Evolutionary conservation across 495 filamentous ascomycete species (phyloP).

Genomic region (Daldinia loculata): DNA sequence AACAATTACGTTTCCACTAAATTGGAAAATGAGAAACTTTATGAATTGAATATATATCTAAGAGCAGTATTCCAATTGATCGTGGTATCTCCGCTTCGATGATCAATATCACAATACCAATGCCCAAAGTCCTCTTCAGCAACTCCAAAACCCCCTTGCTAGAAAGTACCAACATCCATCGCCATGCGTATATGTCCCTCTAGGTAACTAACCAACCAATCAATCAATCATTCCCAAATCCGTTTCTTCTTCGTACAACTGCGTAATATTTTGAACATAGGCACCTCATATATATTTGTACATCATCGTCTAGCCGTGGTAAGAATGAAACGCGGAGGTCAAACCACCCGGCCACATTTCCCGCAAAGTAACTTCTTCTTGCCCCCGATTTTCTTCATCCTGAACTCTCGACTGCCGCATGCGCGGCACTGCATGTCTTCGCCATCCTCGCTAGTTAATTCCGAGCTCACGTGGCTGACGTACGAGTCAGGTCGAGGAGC

Average conservation of each 20-base stretch:
- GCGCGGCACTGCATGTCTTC: conserved; percentile 48
- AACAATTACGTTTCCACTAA: too few relatives aligned
- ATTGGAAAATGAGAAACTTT: too few relatives aligned
- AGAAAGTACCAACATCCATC: not conserved
- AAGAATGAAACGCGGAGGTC: not conserved
- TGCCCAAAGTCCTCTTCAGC: not conserved
- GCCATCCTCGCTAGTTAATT: conserved; percentile 47
- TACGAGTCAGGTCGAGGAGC: conserved; percentile 35
- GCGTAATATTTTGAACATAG: not conserved
- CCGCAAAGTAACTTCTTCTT: conserved; percentile 45
- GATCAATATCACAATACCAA: conserved; percentile 5
- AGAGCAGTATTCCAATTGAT: not conserved
- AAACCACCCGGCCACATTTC: conserved; percentile 35
- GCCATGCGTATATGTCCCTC: not conserved
- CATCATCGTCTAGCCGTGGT: not conserved
- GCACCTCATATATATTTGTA: not conserved
- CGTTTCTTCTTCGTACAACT: not conserved
- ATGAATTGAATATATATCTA: not conserved
- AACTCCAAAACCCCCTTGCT: not conserved
- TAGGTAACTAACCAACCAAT: not conserved
- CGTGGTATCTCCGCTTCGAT: not conserved
- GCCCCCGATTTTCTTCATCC: conserved; percentile 44
- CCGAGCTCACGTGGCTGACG: conserved; percentile 47
- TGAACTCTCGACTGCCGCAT: conserved; percentile 50
- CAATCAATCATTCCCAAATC: not conserved